Evolutionary conservation across 139 green algal genomes (phyloP).

Genomic region (Pseudopediastrum boryanum): DNA sequence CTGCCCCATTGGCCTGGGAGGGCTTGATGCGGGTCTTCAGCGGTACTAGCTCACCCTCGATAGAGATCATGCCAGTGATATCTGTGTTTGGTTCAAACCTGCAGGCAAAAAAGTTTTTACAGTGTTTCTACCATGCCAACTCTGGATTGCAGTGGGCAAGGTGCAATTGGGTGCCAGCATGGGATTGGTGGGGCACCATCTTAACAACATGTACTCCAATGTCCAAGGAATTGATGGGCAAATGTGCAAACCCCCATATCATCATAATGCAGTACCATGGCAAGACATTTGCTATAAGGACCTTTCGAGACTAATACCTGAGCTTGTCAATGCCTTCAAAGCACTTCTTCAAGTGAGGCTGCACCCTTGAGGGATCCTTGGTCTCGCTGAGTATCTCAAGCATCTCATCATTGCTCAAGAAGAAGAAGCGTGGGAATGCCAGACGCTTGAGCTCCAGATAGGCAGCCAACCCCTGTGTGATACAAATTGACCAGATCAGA

Average conservation of each 20-base stretch:
- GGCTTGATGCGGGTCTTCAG: slow-evolving; percentile 73
- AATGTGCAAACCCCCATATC: too few species aligned
- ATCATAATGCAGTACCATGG: too few species aligned
- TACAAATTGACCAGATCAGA: too few species aligned
- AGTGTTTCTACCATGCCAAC: too few species aligned
- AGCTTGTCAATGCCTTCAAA: slow-evolving; percentile 79
- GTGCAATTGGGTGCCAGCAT: too few species aligned
- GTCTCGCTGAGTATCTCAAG: slow-evolving; percentile 84
- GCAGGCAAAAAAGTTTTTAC: too few species aligned
- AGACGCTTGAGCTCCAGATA: slow-evolving; percentile 88
- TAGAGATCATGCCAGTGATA: slow-evolving; percentile 71
- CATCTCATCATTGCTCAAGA: slow-evolving; percentile 86
- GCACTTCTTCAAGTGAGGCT: slow-evolving; percentile 87
- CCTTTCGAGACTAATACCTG: too few species aligned
- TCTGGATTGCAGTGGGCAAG: too few species aligned
- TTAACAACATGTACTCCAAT: too few species aligned
- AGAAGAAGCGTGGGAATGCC: slow-evolving; percentile 84
- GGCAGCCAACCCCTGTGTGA: slow-evolving; percentile 77
- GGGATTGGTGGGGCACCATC: too few species aligned
- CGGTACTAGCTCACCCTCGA: slow-evolving; percentile 71
- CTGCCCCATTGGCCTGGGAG: slow-evolving; percentile 62
- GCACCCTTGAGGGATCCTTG: slow-evolving; percentile 76
- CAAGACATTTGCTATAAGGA: too few species aligned
- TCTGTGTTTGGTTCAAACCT: slow-evolving; percentile 70
- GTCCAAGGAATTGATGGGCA: too few species aligned